Evolutionary conservation across 164 flowering plant genomes (phyloP).

Genomic region (Chloranthus sessilifolius): DNA sequence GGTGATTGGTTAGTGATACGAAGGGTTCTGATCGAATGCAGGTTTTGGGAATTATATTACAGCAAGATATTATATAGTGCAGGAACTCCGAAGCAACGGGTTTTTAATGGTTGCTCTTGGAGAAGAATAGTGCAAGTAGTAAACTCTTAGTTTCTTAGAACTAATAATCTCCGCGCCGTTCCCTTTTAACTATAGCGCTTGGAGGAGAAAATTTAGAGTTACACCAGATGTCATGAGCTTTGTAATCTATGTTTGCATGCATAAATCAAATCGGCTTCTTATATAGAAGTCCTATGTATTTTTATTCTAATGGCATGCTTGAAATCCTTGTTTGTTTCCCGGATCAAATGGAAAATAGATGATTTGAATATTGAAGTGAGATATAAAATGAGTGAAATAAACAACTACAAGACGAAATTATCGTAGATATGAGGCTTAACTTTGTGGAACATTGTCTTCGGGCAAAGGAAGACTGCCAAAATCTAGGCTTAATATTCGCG

Average conservation of each 20-base stretch:
- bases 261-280: background rate
- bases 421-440: too few species aligned
- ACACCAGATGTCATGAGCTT: background rate
- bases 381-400: too few species aligned
- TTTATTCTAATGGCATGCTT: background rate
- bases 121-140: constrained; percentile 10
- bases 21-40: background rate
- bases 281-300: constrained; percentile 1
- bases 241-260: background rate
- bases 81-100: constrained; percentile 41
- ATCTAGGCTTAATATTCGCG: too few species aligned
- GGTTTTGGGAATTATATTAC: background rate
- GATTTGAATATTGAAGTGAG: background rate
- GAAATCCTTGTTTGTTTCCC: background rate
- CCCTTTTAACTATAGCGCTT: constrained; percentile 36
- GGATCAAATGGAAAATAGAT: background rate
- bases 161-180: constrained; percentile 19
- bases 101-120: constrained; percentile 58
- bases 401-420: too few species aligned
- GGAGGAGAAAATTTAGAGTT: constrained; percentile 7
- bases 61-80: background rate
- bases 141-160: constrained; percentile 5
- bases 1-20: constrained; percentile 6
- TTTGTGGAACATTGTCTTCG: too few species aligned
- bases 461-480: too few species aligned